phyloP scores from a whole-genome alignment of 495 filamentous ascomycete species.

The Achaetomiella virescens region DNA sequence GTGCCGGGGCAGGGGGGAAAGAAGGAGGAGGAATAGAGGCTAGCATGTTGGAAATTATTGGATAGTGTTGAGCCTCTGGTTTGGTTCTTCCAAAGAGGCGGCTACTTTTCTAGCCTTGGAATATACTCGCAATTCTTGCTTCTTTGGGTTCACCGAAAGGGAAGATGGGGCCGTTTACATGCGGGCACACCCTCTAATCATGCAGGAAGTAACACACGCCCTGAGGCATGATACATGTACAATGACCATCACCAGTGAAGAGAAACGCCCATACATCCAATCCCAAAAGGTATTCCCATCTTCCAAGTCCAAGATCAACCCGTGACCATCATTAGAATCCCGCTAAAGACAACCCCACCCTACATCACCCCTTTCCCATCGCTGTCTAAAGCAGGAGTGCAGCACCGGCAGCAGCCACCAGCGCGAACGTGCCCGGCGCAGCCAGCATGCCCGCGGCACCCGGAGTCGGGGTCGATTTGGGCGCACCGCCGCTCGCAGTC shows the following conservation, averaged over 20 bases:
- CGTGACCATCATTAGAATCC: not conserved
- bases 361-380: not conserved
- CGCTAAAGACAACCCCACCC: not conserved
- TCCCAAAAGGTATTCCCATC: constrained; percentile 6
- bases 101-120: too few species aligned
- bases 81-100: too few species aligned
- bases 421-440: constrained; percentile 15
- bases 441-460: constrained; percentile 22
- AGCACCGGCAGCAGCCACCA: constrained; percentile 28
- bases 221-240: constrained; percentile 2
- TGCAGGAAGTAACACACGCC: constrained; percentile 3
- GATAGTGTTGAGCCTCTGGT: too few species aligned
- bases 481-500: constrained; percentile 4
- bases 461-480: constrained; percentile 1
- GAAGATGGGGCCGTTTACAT: not conserved
- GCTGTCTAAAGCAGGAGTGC: constrained; percentile 32
- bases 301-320: not conserved
- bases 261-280: not conserved
- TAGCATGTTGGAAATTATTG: too few species aligned
- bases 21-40: too few species aligned
- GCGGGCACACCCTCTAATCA: not conserved
- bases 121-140: not conserved
- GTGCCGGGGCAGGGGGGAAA: constrained; percentile 29
- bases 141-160: not conserved
- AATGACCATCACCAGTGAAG: not conserved